phyloP scores from a whole-genome alignment of 768 basidiomycete species.

The Clavaria fumosa region DNA sequence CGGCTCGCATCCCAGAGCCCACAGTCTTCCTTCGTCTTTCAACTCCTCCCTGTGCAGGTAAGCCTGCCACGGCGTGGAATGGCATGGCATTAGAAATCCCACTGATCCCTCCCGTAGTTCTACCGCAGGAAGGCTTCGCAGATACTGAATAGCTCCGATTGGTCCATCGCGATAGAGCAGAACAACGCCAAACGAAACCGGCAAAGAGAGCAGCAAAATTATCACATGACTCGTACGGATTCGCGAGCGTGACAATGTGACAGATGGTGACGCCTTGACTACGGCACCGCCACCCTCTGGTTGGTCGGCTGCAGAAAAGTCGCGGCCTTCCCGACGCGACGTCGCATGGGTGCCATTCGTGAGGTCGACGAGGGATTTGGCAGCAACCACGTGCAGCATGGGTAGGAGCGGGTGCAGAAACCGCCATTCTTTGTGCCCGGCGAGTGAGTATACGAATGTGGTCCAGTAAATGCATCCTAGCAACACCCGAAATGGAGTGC shows the following conservation, averaged over 20 bases:
- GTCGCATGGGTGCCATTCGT: background rate
- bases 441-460: constrained; percentile 51
- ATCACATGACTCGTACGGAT: constrained; percentile 22
- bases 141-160: constrained; percentile 53
- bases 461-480: constrained; percentile 44
- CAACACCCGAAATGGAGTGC: constrained; percentile 23
- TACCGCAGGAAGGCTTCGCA: constrained; percentile 36
- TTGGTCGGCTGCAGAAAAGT: too few species aligned
- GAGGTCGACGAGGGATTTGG: constrained; percentile 49
- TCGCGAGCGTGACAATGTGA: too few species aligned
- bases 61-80: constrained; percentile 87
- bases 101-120: constrained; percentile 37
- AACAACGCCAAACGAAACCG: constrained; percentile 52
- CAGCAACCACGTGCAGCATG: constrained; percentile 62
- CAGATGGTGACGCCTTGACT: too few species aligned
- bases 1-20: constrained; percentile 89
- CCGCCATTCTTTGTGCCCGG: constrained; percentile 95
- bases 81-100: constrained; percentile 90
- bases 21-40: constrained; percentile 37
- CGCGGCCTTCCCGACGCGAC: too few species aligned
- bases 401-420: constrained; percentile 90
- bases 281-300: too few species aligned
- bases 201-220: constrained; percentile 39
- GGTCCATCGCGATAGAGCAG: constrained; percentile 70
- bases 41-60: constrained; percentile 65